Percentiles rank a stretch among this genome's conserved stretches.
phyloP scores from a whole-genome alignment of 345 rosid genomes.

The Pugionium dolabratum region DNA sequence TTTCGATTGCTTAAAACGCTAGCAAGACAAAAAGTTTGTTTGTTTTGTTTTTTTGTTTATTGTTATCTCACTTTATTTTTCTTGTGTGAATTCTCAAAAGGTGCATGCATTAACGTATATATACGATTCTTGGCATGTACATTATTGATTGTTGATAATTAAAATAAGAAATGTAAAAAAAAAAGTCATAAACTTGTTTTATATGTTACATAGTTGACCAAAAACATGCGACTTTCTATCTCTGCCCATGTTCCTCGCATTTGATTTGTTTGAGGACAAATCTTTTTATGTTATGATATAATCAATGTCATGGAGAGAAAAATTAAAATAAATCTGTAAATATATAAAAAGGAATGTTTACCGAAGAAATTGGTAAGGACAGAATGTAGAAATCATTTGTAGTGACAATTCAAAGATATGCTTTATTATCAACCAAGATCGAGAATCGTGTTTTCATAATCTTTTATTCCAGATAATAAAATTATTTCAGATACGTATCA shows the following conservation, averaged over 20 bases:
- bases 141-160: neutral
- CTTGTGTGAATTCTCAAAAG: constrained; percentile 13
- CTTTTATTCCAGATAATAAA: too few species aligned
- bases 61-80: constrained; percentile 6
- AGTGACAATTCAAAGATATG: constrained; percentile 34
- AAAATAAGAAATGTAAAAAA: too few species aligned
- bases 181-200: constrained; percentile 1
- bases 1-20: constrained; percentile 1
- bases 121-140: constrained; percentile 22
- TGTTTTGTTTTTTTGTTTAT: neutral
- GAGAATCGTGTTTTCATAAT: too few species aligned
- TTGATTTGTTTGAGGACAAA: neutral
- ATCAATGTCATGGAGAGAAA: neutral
- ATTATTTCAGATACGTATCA: too few species aligned
- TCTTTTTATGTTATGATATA: constrained; percentile 5
- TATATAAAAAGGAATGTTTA: constrained; percentile 15
- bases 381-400: neutral
- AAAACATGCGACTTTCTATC: neutral
- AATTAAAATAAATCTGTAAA: neutral
- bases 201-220: constrained; percentile 32
- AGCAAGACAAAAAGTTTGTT: neutral
- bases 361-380: constrained; percentile 4
- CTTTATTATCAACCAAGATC: constrained; percentile 17
- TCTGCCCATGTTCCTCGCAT: constrained; percentile 27
- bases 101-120: constrained; percentile 15